A percentile compares a stretch with the other conserved stretches of the same genome.
Evolutionary conservation across 345 rosid genomes (phyloP).

Genomic region (Ailanthus altissimus): DNA sequence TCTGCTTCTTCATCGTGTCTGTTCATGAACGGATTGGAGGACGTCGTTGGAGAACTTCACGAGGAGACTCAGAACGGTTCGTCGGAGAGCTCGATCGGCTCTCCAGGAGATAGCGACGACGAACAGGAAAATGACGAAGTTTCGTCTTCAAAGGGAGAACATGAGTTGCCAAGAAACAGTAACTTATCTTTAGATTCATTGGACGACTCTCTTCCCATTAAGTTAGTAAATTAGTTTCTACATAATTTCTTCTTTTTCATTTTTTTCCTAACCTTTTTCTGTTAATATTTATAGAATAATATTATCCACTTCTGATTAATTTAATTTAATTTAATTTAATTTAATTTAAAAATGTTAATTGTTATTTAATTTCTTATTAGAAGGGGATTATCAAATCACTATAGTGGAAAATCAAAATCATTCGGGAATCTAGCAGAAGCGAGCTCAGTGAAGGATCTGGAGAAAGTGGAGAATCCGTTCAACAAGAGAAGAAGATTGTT

Average conservation of each 20-base stretch:
- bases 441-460: slow-evolving; percentile 50
- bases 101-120: slow-evolving; percentile 47
- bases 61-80: slow-evolving; percentile 13
- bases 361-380: slow-evolving; percentile 22
- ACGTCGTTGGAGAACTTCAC: neutral
- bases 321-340: too few species aligned
- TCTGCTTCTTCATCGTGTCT: slow-evolving; percentile 10
- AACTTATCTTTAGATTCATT: slow-evolving; percentile 38
- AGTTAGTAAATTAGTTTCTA: slow-evolving; percentile 38
- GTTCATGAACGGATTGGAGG: slow-evolving; percentile 22
- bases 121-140: slow-evolving; percentile 41
- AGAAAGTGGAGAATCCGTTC: slow-evolving; percentile 70
- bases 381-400: slow-evolving; percentile 79
- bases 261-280: neutral
- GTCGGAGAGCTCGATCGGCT: slow-evolving; percentile 59
- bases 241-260: too few species aligned
- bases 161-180: neutral
- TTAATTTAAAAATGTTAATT: too few species aligned
- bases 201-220: slow-evolving; percentile 70
- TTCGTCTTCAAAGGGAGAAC: slow-evolving; percentile 32
- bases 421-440: slow-evolving; percentile 65
- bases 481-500: slow-evolving; percentile 72
- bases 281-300: too few species aligned
- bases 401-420: slow-evolving; percentile 78
- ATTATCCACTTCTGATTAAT: neutral